Evolutionary conservation across 2,329 filamentous ascomycete genomes (phyloP).

Genomic region (Botryotinia convoluta): DNA sequence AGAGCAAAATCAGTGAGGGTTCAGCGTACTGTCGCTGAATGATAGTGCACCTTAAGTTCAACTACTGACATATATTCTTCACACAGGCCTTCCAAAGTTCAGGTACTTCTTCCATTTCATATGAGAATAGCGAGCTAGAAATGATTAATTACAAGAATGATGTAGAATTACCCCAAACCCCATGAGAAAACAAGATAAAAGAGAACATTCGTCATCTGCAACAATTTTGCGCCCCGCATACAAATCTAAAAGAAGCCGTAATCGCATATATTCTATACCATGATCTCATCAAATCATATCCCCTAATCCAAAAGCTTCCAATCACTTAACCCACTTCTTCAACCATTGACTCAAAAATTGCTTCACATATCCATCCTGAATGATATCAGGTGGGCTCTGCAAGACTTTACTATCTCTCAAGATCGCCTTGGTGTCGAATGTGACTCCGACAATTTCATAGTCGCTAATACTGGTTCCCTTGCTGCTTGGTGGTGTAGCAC

Average conservation of each 20-base stretch:
- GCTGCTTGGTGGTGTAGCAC: constrained; percentile 5
- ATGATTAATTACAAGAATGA: background rate
- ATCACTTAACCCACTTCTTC: constrained; percentile 14
- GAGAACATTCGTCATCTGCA: background rate
- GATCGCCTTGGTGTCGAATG: constrained; percentile 19
- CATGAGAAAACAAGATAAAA: background rate
- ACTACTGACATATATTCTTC: background rate
- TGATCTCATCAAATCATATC: background rate
- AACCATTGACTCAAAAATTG: constrained; percentile 19
- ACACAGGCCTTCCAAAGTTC: background rate
- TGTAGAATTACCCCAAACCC: constrained; percentile 26
- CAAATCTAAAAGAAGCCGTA: background rate
- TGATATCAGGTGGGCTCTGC: constrained; percentile 17
- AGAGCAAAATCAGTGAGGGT: background rate
- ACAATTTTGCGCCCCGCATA: background rate
- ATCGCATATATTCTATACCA: background rate
- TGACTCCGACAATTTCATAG: constrained; percentile 15
- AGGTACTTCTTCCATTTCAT: background rate
- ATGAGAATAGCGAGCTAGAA: background rate
- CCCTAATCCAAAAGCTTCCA: background rate
- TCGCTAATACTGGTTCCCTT: constrained; percentile 4
- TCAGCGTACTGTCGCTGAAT: background rate
- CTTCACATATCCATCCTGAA: constrained; percentile 20
- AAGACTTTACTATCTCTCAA: constrained; percentile 18
- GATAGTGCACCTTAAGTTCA: no score